Conservation (phyloP, 75 land plant species). For the Picea glauca region DNA sequence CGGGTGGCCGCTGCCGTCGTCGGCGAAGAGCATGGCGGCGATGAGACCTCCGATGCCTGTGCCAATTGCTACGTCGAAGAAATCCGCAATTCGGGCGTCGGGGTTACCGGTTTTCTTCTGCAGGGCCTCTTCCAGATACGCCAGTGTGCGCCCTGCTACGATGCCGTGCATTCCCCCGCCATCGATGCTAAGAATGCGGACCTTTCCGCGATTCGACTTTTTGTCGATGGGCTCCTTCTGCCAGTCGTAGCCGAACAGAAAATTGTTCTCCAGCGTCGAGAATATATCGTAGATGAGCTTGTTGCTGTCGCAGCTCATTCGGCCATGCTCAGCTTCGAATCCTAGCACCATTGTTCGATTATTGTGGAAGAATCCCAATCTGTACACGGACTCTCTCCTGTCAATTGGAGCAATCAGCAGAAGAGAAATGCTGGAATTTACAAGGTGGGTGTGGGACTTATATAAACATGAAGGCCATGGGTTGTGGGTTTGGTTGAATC, state of each 20-base stretch:
- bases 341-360: no score
- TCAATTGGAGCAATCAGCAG: no score
- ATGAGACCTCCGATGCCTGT: constrained; percentile 80
- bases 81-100: constrained; percentile 65
- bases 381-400: no score
- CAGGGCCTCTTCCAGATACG: constrained; percentile 61
- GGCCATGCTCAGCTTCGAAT: no score
- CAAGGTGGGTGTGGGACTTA: no score
- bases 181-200: constrained; percentile 75
- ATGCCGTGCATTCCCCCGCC: constrained; percentile 63
- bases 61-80: constrained; percentile 85
- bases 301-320: background rate
- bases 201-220: constrained; percentile 17
- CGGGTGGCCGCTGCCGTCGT: constrained; percentile 29
- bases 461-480: no score
- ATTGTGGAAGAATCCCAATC: no score
- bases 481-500: no score
- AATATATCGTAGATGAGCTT: constrained; percentile 52
- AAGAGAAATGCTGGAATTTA: no score
- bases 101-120: constrained; percentile 49
- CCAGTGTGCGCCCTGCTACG: constrained; percentile 61
- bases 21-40: constrained; percentile 49
- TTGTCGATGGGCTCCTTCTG: background rate
- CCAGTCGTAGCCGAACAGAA: constrained; percentile 17
- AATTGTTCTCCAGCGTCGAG: constrained; percentile 54